Percentiles rank a stretch among this genome's conserved stretches.
These are phyloP conservation scores for Xylariaceae sp. DNA, from an alignment of 2,329 filamentous ascomycete genomes.

Conservation along the genomic window DNA sequence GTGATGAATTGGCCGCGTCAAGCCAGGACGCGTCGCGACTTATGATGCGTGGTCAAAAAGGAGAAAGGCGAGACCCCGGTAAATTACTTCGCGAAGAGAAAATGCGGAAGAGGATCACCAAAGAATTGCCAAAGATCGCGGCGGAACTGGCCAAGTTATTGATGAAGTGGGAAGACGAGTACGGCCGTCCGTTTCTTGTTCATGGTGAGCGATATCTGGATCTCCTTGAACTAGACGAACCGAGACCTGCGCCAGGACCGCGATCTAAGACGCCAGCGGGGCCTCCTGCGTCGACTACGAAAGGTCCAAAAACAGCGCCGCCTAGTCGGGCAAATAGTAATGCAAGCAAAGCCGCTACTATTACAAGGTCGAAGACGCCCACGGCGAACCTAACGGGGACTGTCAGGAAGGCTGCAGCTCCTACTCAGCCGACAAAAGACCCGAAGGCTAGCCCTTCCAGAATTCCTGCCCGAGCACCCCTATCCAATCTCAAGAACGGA, in stretches of 20 bases:
- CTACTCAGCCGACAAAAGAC: constrained; percentile 37
- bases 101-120: constrained; percentile 96
- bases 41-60: constrained; percentile 89
- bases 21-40: constrained; percentile 94
- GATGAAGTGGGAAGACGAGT: constrained; percentile 90
- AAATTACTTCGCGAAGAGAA: constrained; percentile 96
- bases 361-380: constrained; percentile 61
- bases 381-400: constrained; percentile 47
- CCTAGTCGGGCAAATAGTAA: constrained; percentile 47
- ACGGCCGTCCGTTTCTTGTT: constrained; percentile 89
- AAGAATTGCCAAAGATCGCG: constrained; percentile 92
- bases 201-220: constrained; percentile 92
- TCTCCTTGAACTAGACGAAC: constrained; percentile 70
- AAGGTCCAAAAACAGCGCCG: constrained; percentile 41
- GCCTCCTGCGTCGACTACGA: constrained; percentile 56
- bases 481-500: constrained; percentile 72
- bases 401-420: constrained; percentile 41
- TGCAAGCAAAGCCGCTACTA: constrained; percentile 42
- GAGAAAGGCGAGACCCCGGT: constrained; percentile 91
- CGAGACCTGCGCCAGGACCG: constrained; percentile 64
- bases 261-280: constrained; percentile 78
- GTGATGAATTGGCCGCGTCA: constrained; percentile 84
- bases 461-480: constrained; percentile 71
- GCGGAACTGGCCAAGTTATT: constrained; percentile 82
- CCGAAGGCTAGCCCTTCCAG: constrained; percentile 65